phyloP scores from a whole-genome alignment of 2,329 filamentous ascomycete species.

The Trichoderma semiorbis region DNA sequence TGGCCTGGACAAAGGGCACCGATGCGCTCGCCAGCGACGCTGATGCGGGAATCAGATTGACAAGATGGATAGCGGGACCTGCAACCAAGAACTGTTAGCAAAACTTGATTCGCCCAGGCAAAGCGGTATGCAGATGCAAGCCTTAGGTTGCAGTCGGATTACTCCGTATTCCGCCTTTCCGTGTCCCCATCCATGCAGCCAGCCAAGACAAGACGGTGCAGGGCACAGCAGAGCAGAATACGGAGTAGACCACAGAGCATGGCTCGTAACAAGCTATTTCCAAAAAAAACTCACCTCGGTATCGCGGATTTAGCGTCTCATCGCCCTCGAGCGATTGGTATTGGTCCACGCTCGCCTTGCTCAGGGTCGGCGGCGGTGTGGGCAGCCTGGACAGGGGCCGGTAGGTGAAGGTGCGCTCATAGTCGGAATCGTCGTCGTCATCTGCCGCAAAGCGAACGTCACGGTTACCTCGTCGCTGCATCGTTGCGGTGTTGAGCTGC shows the following conservation, averaged over 20 bases:
- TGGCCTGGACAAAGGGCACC: conserved; percentile 55
- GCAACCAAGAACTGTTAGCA: conserved; percentile 14
- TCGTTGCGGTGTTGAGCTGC: neutral
- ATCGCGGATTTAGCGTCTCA: conserved; percentile 39
- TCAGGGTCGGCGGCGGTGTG: conserved; percentile 59
- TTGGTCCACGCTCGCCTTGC: conserved; percentile 43
- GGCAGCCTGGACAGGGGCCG: conserved; percentile 65
- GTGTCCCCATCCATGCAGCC: neutral
- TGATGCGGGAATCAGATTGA: conserved; percentile 62
- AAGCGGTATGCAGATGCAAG: neutral
- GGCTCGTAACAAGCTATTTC: neutral
- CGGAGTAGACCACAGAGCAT: neutral
- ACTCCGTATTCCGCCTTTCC: neutral
- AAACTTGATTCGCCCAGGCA: neutral
- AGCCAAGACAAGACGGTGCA: neutral
- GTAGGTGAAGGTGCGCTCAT: conserved; percentile 59
- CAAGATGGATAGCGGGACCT: conserved; percentile 65
- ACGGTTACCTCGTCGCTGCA: conserved; percentile 16
- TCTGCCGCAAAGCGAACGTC: conserved; percentile 18
- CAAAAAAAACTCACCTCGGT: conserved; percentile 34
- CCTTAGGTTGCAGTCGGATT: neutral
- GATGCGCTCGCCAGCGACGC: conserved; percentile 59
- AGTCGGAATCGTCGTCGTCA: conserved; percentile 30
- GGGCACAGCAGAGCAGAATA: neutral
- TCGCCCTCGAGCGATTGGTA: conserved; percentile 45